Base-by-base conservation (phyloP, 148 eudicot genomes). In the Pharnaceum exiguum region DNA sequence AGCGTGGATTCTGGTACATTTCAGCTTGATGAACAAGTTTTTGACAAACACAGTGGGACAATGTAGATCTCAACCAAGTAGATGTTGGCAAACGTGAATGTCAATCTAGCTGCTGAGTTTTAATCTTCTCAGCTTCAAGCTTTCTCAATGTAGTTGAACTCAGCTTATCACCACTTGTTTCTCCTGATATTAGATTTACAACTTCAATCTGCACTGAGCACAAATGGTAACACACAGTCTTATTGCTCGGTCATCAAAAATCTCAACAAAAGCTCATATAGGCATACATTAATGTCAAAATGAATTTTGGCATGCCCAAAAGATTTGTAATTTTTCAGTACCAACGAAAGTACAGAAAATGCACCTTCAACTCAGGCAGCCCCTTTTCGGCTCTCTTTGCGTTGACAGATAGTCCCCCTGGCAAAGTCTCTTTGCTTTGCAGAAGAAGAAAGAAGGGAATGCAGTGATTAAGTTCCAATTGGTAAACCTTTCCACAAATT, bases 141-240 rank as follows among this genome's bases (percentile, higher is more conserved):
- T 65, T 85, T 67, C 99, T 88, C 23, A 93, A 69, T 12, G 91
- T 75, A 0, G 95, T 73, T 19, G 96, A 93, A 66, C 99, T 93
- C 58, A 93, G 59, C 76, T 93, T 93, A 31, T 82, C 82, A 26
- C 83, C 85, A 30, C 86, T 68, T 31, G 71, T 77, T 73, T 68
- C 81, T 43, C 73, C 95, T 46, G 95, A 71, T 8, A 88, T 83
- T 61, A 88, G 70, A 72, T 88, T 90, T 2, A 93, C 96, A 30
- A 93, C 90, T 82, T 93, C 99, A 71, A 93, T 75, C 99, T 93
- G 81, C 74, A n/a, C n/a, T n/a, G n/a, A n/a, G n/a, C n/a, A n/a
- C n/a, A 79, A 16, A n/a, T 16, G n/a, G 12, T 0, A 18, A 31
- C 46, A 47, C 13, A 40, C 26, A 16, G 17, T n/a, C n/a, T n/a